A percentile compares a stretch with the other conserved stretches of the same genome.
Conservation (phyloP, 2,329 filamentous ascomycete genomes). For the Rutstroemia sp. region DNA sequence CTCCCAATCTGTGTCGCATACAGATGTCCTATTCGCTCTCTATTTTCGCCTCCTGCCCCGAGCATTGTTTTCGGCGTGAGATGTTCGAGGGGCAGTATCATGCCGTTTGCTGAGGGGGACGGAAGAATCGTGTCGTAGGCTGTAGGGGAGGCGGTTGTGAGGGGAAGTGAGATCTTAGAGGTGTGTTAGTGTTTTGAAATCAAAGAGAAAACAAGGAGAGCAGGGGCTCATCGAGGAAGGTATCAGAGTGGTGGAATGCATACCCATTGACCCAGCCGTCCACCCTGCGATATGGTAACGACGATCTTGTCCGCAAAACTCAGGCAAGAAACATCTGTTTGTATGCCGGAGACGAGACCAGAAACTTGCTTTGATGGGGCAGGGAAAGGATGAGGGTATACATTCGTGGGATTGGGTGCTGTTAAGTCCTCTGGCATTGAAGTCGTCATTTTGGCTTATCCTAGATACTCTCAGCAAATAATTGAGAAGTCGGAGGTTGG, state of each 20-base stretch:
- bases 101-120: constrained; percentile 22
- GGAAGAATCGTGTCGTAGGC: constrained; percentile 44
- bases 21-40: constrained; percentile 80
- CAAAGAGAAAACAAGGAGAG: background rate
- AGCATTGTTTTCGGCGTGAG: constrained; percentile 82
- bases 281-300: constrained; percentile 80
- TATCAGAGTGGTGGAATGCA: constrained; percentile 15
- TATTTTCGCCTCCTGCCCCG: constrained; percentile 70
- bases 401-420: background rate
- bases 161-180: constrained; percentile 66
- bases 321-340: constrained; percentile 65
- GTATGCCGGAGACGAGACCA: constrained; percentile 56
- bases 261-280: constrained; percentile 88
- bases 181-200: background rate
- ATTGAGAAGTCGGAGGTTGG: too few species aligned
- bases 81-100: constrained; percentile 73
- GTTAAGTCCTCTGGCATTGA: background rate
- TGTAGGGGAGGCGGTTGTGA: constrained; percentile 60
- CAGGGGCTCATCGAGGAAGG: too few species aligned
- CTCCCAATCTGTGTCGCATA: constrained; percentile 86
- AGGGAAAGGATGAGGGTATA: constrained; percentile 23
- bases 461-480: too few species aligned
- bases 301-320: constrained; percentile 87
- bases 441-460: background rate
- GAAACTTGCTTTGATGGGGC: constrained; percentile 33